phyloP scores from a whole-genome alignment of 1,284 basidiomycete species.

The Puccinia brachypodii region DNA sequence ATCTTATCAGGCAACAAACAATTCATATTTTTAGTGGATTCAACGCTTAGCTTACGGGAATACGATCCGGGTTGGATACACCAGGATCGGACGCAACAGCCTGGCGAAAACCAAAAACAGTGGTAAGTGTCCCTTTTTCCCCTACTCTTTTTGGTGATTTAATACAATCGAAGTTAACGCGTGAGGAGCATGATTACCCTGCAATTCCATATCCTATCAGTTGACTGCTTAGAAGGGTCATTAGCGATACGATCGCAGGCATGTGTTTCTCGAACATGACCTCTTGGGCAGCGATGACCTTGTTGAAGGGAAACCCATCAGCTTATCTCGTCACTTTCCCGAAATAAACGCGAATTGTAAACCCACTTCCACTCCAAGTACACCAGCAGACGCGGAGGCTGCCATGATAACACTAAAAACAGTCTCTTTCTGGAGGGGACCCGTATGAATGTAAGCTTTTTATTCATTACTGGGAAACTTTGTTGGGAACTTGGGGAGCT shows the following conservation, averaged over 20 bases:
- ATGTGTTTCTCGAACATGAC: slow-evolving; percentile 26
- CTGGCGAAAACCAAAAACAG: background rate
- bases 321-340: background rate
- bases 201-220: slow-evolving; percentile 42
- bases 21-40: background rate
- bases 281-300: slow-evolving; percentile 34
- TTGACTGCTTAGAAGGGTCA: slow-evolving; percentile 32
- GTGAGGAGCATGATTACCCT: background rate
- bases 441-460: background rate
- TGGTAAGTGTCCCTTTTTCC: background rate
- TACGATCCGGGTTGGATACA: slow-evolving; percentile 17
- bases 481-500: background rate
- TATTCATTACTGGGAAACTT: background rate
- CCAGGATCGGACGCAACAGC: slow-evolving; percentile 22
- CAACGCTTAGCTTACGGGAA: slow-evolving; percentile 14
- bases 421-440: slow-evolving; percentile 28
- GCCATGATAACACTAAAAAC: slow-evolving; percentile 37
- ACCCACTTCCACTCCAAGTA: slow-evolving; percentile 28
- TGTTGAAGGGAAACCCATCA: background rate
- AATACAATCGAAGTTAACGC: background rate
- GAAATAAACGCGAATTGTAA: background rate
- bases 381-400: slow-evolving; percentile 28
- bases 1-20: background rate
- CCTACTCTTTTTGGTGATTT: too few species aligned
- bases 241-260: background rate